These are phyloP conservation scores for Saccharomyces hybrid DNA, from an alignment of 1,139 yeast species.

Conservation along the genomic window DNA sequence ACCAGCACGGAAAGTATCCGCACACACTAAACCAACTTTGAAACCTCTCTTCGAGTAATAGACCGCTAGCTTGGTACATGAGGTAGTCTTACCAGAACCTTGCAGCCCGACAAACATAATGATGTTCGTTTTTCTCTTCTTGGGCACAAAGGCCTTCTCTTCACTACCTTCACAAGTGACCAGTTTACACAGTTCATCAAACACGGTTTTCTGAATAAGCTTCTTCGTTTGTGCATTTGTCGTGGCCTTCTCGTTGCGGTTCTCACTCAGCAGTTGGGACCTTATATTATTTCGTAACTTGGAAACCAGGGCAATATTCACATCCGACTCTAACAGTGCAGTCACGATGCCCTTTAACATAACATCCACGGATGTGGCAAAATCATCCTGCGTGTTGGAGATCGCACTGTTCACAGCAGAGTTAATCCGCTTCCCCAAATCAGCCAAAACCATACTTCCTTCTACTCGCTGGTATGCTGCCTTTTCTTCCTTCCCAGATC, in stretches of 20 bases:
- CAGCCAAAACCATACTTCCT: conserved; percentile 77
- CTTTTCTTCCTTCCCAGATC: not conserved
- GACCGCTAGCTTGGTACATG: conserved; percentile 93
- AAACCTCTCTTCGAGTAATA: conserved; percentile 90
- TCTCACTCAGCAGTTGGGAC: conserved; percentile 39
- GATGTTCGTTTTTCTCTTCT: conserved; percentile 63
- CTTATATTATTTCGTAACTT: conserved; percentile 68
- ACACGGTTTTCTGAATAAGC: conserved; percentile 82
- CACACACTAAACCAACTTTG: conserved; percentile 94
- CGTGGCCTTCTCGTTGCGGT: conserved; percentile 19
- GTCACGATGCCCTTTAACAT: conserved; percentile 84
- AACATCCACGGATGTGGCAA: conserved; percentile 47
- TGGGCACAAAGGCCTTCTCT: conserved; percentile 73
- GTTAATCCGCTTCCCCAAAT: conserved; percentile 80
- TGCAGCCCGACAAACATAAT: conserved; percentile 97
- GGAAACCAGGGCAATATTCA: conserved; percentile 77
- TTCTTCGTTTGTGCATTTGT: conserved; percentile 56
- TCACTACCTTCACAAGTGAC: conserved; percentile 58
- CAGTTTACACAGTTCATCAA: conserved; percentile 79
- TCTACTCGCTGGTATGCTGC: not conserved
- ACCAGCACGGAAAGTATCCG: conserved; percentile 98
- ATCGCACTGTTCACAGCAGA: conserved; percentile 67
- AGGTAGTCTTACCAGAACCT: conserved; percentile 97
- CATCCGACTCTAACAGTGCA: conserved; percentile 87
- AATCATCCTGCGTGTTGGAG: conserved; percentile 52